phyloP scores from a whole-genome alignment of 2,329 filamentous ascomycete genomes.

The Sarocladiaceae sp. region DNA sequence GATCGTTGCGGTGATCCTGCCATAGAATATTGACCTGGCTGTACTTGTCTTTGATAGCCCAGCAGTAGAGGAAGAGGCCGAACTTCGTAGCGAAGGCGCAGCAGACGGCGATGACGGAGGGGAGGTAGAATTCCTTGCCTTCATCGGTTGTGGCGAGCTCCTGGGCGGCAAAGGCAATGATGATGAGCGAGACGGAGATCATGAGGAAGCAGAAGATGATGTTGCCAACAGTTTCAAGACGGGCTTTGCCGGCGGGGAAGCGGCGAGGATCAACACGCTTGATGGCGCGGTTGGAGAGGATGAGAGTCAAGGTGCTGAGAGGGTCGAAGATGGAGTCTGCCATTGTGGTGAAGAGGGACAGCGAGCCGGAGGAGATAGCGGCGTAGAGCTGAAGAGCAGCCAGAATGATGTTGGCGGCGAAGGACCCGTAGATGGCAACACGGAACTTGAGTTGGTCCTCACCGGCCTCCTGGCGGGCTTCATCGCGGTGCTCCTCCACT shows the following conservation, averaged over 20 bases:
- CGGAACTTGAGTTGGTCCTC: slow-evolving; percentile 74
- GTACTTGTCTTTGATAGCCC: slow-evolving; percentile 83
- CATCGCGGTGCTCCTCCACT: slow-evolving; percentile 81
- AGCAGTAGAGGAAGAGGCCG: slow-evolving; percentile 82
- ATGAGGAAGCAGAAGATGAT: slow-evolving; percentile 96
- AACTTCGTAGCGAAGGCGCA: slow-evolving; percentile 85
- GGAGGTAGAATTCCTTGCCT: slow-evolving; percentile 65
- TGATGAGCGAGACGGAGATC: slow-evolving; percentile 83
- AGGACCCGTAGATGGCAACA: slow-evolving; percentile 60
- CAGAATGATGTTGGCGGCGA: slow-evolving; percentile 74
- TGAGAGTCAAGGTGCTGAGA: slow-evolving; percentile 78
- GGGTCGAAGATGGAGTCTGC: slow-evolving; percentile 94
- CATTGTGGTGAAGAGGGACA: slow-evolving; percentile 96
- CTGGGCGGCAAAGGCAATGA: slow-evolving; percentile 79
- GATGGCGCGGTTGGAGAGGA: slow-evolving; percentile 82
- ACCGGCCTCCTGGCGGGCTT: slow-evolving; percentile 71
- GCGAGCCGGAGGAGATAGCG: slow-evolving; percentile 77
- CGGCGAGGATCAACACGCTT: slow-evolving; percentile 76
- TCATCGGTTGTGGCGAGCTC: slow-evolving; percentile 54
- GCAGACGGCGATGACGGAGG: slow-evolving; percentile 77
- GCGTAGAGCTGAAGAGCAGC: slow-evolving; percentile 82
- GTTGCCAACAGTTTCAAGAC: slow-evolving; percentile 92
- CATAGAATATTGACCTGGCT: slow-evolving; percentile 87
- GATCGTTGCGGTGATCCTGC: slow-evolving; percentile 95
- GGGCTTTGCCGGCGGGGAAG: slow-evolving; percentile 87